Conservation (phyloP, 768 basidiomycete genomes). For the Termitomyces sp. region DNA sequence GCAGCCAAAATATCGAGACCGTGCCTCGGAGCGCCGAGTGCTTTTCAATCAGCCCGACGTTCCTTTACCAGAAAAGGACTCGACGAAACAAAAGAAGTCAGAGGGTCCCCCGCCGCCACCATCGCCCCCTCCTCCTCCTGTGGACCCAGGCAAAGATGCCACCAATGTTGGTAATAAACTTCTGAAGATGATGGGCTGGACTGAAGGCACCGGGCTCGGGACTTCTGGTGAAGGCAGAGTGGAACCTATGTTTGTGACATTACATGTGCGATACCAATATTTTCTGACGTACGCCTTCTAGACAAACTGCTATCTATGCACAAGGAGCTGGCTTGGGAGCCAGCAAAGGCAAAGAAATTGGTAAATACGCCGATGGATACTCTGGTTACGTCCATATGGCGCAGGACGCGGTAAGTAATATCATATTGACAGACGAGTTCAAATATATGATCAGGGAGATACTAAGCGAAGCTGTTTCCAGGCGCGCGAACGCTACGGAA, state of each 20-base stretch:
- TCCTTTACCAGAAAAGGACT: constrained; percentile 56
- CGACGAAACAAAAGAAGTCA: constrained; percentile 34
- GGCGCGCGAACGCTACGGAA: constrained; percentile 39
- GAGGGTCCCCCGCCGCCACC: constrained; percentile 64
- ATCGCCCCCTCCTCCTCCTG: constrained; percentile 57
- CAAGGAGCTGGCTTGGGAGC: constrained; percentile 91
- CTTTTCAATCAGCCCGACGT: constrained; percentile 91
- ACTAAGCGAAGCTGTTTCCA: constrained; percentile 17
- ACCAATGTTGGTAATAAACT: constrained; percentile 90
- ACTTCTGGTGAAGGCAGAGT: constrained; percentile 78
- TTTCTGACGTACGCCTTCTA: constrained; percentile 22
- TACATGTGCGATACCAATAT: not conserved
- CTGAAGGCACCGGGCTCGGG: constrained; percentile 84
- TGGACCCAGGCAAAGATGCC: constrained; percentile 76
- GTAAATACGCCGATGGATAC: constrained; percentile 66
- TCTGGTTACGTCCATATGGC: constrained; percentile 70
- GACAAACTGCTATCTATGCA: constrained; percentile 82
- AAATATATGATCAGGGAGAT: constrained; percentile 6
- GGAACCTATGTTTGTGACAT: constrained; percentile 71
- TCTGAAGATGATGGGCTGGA: constrained; percentile 98
- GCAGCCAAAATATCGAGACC: constrained; percentile 88
- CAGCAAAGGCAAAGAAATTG: constrained; percentile 81
- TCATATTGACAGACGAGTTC: constrained; percentile 7
- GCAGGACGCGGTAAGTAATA: constrained; percentile 57
- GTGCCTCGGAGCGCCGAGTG: constrained; percentile 86